Percentiles rank a stretch among this genome's conserved stretches.
phyloP scores from a whole-genome alignment of 192 early-diverging fungal genomes.

The Oehlia diaphana region DNA sequence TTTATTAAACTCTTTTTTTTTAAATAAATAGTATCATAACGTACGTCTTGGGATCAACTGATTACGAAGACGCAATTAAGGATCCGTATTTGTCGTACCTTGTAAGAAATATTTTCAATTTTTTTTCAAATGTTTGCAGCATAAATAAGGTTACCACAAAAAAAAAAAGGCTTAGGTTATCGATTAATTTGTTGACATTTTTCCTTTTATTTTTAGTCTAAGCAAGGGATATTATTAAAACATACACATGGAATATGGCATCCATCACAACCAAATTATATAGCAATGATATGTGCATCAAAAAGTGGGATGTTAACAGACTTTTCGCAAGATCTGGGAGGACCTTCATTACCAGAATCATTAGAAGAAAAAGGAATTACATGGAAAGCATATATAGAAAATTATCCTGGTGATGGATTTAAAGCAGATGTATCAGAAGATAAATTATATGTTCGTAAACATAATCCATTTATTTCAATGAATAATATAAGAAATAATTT shows the following conservation, averaged over 20 bases:
- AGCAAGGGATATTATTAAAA: constrained; percentile 51
- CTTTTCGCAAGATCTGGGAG: constrained; percentile 6
- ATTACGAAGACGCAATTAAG: constrained; percentile 3
- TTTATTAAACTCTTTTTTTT: background rate
- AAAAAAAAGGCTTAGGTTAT: no score
- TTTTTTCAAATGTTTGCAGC: background rate
- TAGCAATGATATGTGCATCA: constrained; percentile 49
- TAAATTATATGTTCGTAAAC: constrained; percentile 62
- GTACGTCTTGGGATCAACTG: background rate
- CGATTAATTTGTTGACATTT: background rate
- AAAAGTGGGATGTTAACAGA: constrained; percentile 22
- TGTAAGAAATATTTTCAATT: background rate
- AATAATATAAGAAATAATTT: constrained; percentile 53
- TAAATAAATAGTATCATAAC: constrained; percentile 7
- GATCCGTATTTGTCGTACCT: constrained; percentile 12
- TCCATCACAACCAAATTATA: constrained; percentile 76
- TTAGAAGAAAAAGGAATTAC: constrained; percentile 55
- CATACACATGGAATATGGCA: constrained; percentile 59
- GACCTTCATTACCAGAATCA: constrained; percentile 46
- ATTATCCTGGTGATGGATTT: constrained; percentile 52
- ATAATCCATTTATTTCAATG: constrained; percentile 73
- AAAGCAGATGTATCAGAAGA: background rate
- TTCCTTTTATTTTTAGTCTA: background rate
- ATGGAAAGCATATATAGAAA: constrained; percentile 68
- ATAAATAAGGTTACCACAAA: background rate